These are phyloP conservation scores for Penicillium silybi DNA, from an alignment of 495 filamentous ascomycete species.

Conservation along the genomic window DNA sequence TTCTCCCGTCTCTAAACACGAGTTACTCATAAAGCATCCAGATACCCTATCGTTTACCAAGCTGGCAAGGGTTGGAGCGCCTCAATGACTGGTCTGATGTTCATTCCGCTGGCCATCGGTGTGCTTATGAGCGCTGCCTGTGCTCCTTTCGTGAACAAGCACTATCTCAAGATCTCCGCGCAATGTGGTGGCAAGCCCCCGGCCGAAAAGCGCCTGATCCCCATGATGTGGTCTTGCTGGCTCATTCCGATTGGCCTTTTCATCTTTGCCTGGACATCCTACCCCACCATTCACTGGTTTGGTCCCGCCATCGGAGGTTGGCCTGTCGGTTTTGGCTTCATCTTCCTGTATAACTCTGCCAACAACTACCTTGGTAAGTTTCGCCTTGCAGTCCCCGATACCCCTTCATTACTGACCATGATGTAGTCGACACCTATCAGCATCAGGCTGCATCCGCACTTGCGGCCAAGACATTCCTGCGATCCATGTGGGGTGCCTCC, in stretches of 20 bases:
- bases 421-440: slow-evolving; percentile 72
- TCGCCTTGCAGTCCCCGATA: not conserved
- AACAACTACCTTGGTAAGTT: slow-evolving; percentile 66
- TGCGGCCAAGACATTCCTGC: slow-evolving; percentile 78
- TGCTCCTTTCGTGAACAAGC: slow-evolving; percentile 68
- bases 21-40: slow-evolving; percentile 20
- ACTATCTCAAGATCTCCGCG: slow-evolving; percentile 60
- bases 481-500: slow-evolving; percentile 73
- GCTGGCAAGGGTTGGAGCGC: slow-evolving; percentile 68
- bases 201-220: slow-evolving; percentile 70
- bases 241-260: slow-evolving; percentile 72
- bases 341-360: slow-evolving; percentile 80
- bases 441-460: slow-evolving; percentile 81
- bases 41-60: slow-evolving; percentile 76
- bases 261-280: slow-evolving; percentile 83
- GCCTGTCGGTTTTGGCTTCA: slow-evolving; percentile 79
- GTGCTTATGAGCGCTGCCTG: slow-evolving; percentile 62
- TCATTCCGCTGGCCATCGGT: slow-evolving; percentile 68
- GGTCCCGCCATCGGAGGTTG: slow-evolving; percentile 70
- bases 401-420: slow-evolving; percentile 8
- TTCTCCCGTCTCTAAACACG: not conserved
- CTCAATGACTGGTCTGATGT: slow-evolving; percentile 74
- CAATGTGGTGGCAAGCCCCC: slow-evolving; percentile 66
- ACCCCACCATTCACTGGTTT: slow-evolving; percentile 60
- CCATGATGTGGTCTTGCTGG: slow-evolving; percentile 86